Conservation (phyloP, 345 rosid species). For the sweet orange (Citrus sinensis) region DVS_A1.0 CM039162.1:30489501-30490000, state of each 20-base stretch:
- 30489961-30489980: neutral
- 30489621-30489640: too few species aligned
- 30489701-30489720: neutral
- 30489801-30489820: neutral
- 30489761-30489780: neutral
- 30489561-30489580: too few species aligned
- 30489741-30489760: neutral
- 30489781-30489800: neutral
- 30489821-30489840: neutral
- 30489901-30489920: neutral
- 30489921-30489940: neutral
- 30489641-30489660: too few species aligned
- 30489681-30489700: neutral
- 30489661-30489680: neutral
- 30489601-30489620: too few species aligned
- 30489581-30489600: neutral
- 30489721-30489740: neutral
- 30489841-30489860: neutral
- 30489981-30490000: neutral
- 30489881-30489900: neutral
- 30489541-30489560: too few species aligned
- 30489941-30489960: neutral
- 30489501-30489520: too few species aligned
- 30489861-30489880: neutral
- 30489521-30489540: too few species aligned